A percentile compares a stretch with the other conserved stretches of the same genome.
Evolutionary conservation across 148 eudicot genomes (phyloP).

Genomic region (Suaeda aralocaspica): DNA sequence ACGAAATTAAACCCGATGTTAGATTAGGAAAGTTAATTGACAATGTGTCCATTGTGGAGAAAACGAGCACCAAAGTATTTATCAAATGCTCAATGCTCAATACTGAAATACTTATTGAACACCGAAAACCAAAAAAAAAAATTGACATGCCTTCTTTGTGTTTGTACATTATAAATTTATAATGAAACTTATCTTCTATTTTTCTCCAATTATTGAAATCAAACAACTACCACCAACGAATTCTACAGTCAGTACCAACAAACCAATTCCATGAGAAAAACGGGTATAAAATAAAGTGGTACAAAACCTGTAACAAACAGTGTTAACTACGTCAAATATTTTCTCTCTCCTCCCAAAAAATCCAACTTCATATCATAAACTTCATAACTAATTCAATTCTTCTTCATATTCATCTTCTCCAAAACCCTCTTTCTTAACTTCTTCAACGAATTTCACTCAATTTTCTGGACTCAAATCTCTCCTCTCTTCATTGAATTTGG

Average conservation of each 20-base stretch:
- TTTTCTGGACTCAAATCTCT: neutral
- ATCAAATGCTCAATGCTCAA: no score
- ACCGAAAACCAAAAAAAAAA: no score
- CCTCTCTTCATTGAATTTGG: conserved; percentile 7
- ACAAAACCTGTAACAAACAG: neutral
- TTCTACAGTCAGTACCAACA: neutral
- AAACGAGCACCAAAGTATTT: no score
- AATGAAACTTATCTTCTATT: no score
- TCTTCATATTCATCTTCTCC: conserved; percentile 4
- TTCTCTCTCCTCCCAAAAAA: conserved; percentile 8
- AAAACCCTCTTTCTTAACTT: neutral
- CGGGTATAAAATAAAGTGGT: neutral
- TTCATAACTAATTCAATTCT: conserved; percentile 2
- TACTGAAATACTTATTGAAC: no score
- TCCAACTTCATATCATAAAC: neutral
- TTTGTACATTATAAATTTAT: no score
- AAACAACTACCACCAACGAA: neutral
- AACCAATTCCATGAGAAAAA: neutral
- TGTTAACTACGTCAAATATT: conserved; percentile 9
- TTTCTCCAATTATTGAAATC: no score
- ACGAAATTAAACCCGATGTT: no score
- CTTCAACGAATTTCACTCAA: neutral
- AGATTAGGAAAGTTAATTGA: no score
- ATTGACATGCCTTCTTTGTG: no score
- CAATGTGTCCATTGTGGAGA: no score